Evolutionary conservation across 73 alveolate species (phyloP), one percentile per base, ranked within the genome.

Genomic region (Paramecium sexaurelia): DNA sequence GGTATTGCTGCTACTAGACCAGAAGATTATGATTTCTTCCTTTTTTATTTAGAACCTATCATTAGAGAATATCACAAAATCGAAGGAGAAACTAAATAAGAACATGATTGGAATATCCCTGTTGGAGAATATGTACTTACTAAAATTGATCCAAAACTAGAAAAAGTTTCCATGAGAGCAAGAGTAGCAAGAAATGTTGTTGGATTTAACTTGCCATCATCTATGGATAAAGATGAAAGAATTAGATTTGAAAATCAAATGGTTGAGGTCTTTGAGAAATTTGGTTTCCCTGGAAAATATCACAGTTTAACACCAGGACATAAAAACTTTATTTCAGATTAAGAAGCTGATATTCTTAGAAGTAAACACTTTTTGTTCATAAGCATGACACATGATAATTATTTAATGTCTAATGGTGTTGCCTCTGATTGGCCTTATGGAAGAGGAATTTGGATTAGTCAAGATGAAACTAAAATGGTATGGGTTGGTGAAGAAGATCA

Each of bases 1-100:
- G 82, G 82, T 26, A 61, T 61, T 6, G 82, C 82, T 32, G 82
- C 82, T 32, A 22, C 82, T 0, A 61, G 82, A 22, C 82, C 82
- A 19, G 82, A 61, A 7, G 82, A 61, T 61, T 61, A 61, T 13
- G 43, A 27, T 61, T 51, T n/a, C 66, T 61, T 61, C 22, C 43
- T 22, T 20, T 61, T 61, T 61, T 61, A 61, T 9, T 22, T 61
- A 61, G 43, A 61, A 32, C 40, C 40, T 10, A 3, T 61, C 0
- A 61, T 61, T 1, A 61, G 43, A 61, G 82, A 61, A 22, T 61
- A 61, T 61, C 82, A 61, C 22, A 61, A 61, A 32, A 61, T 61
- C 6, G 82, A 61, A 61, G 82, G 82, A 61, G 2, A 61, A 61
- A 61, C 43, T 11, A 61, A 61, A 26, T 61, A 61, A 61, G 82